Percentiles rank a stretch among this genome's conserved stretches.
phyloP scores from a whole-genome alignment of 768 basidiomycete genomes.

The Boletus sensibilis region DNA sequence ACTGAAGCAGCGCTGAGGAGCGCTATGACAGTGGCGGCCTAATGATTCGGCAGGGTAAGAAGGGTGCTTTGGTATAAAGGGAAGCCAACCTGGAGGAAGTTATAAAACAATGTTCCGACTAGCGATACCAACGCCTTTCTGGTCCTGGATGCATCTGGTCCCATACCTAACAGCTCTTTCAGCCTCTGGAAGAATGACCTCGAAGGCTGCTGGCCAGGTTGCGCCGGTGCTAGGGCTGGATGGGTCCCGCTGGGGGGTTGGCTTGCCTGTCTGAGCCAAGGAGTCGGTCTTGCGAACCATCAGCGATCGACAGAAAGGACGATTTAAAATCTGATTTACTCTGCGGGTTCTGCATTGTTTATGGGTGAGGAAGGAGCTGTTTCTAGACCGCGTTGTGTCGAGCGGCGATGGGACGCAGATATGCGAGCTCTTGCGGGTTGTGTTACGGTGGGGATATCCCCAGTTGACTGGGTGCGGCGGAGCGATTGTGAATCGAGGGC shows the following conservation, averaged over 20 bases:
- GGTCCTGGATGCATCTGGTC: constrained; percentile 47
- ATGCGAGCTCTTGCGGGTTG: constrained; percentile 29
- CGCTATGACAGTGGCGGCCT: constrained; percentile 54
- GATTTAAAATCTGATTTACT: constrained; percentile 17
- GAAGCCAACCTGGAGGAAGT: constrained; percentile 50
- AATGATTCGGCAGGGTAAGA: constrained; percentile 4
- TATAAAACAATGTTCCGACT: constrained; percentile 50
- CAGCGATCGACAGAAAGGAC: constrained; percentile 16
- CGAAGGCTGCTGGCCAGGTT: constrained; percentile 7
- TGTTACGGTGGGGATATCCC: constrained; percentile 29
- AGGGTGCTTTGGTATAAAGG: not conserved
- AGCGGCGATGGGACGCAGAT: constrained; percentile 30
- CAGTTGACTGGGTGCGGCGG: constrained; percentile 36
- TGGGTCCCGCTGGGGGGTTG: constrained; percentile 17
- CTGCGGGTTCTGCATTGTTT: constrained; percentile 14
- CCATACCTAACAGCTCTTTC: constrained; percentile 50
- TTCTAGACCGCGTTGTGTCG: constrained; percentile 24
- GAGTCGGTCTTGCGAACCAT: constrained; percentile 19
- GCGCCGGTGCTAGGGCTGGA: not conserved
- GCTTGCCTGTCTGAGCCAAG: constrained; percentile 27
- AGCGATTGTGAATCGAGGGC: constrained; percentile 33
- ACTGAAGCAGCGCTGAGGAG: constrained; percentile 49
- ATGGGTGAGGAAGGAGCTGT: constrained; percentile 19
- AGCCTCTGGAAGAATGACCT: constrained; percentile 24
- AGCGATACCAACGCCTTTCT: constrained; percentile 55